A percentile compares a stretch with the other conserved stretches of the same genome.
These are phyloP conservation scores for Pseudomassariella vexata DNA, from an alignment of 2,329 filamentous ascomycete genomes.

Conservation along the genomic window DNA sequence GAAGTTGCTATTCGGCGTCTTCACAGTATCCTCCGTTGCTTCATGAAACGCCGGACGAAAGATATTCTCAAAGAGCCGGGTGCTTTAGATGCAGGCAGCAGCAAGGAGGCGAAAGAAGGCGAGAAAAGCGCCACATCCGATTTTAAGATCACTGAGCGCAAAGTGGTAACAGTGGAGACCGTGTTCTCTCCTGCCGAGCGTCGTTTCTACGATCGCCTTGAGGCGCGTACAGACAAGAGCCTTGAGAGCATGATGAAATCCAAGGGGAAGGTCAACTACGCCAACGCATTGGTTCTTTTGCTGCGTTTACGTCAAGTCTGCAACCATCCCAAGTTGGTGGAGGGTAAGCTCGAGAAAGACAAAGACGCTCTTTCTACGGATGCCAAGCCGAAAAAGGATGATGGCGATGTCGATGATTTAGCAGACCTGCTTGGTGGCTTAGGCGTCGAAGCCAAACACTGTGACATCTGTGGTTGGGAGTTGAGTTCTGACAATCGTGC, in stretches of 20 bases:
- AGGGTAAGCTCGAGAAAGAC: conserved; percentile 79
- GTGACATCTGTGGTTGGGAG: conserved; percentile 74
- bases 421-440: conserved; percentile 83
- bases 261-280: conserved; percentile 78
- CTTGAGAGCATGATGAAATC: conserved; percentile 91
- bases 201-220: conserved; percentile 78
- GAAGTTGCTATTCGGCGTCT: conserved; percentile 83
- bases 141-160: conserved; percentile 89
- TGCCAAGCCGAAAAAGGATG: conserved; percentile 44
- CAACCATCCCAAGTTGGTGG: conserved; percentile 86
- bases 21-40: conserved; percentile 79
- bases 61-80: conserved; percentile 89
- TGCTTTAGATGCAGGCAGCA: conserved; percentile 71
- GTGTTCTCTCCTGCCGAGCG: conserved; percentile 76
- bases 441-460: conserved; percentile 70
- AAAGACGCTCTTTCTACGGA: conserved; percentile 74
- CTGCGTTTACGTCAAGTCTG: conserved; percentile 87
- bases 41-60: conserved; percentile 99
- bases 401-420: conserved; percentile 71
- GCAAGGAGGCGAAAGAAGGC: conserved; percentile 45
- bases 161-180: conserved; percentile 73
- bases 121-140: conserved; percentile 45
- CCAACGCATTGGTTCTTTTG: conserved; percentile 88
- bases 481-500: conserved; percentile 46
- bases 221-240: conserved; percentile 78